phyloP scores from a whole-genome alignment of 2,329 filamentous ascomycete genomes.

The Tolypocladium guangdongense region DNA sequence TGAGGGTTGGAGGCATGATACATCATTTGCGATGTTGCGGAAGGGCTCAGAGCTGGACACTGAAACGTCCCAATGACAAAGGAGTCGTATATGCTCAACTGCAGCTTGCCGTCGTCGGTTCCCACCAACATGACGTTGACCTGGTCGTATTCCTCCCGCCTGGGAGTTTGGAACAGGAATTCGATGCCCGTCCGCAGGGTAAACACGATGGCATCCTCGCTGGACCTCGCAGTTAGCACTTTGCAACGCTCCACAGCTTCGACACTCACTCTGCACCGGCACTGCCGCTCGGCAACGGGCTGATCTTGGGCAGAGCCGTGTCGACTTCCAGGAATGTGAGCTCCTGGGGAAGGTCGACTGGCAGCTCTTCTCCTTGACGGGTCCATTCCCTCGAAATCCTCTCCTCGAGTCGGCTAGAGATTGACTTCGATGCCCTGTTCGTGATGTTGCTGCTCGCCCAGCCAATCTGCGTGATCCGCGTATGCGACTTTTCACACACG shows the following conservation, averaged over 20 bases:
- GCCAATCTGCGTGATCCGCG: constrained; percentile 39
- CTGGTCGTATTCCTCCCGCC: constrained; percentile 56
- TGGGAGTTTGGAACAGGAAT: constrained; percentile 53
- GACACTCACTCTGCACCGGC: constrained; percentile 49
- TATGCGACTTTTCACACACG: constrained; percentile 32
- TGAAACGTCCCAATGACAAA: constrained; percentile 64
- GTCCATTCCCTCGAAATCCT: constrained; percentile 4
- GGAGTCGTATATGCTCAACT: constrained; percentile 77
- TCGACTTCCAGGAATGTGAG: constrained; percentile 68
- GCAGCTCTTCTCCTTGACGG: constrained; percentile 6
- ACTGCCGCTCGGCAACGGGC: constrained; percentile 50
- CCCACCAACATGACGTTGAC: constrained; percentile 72
- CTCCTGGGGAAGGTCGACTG: constrained; percentile 55
- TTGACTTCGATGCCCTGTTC: constrained; percentile 13
- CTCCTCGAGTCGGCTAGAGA: constrained; percentile 6
- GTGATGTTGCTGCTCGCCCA: constrained; percentile 37
- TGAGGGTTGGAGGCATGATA: constrained; percentile 62
- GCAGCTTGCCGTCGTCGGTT: constrained; percentile 57
- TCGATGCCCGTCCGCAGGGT: constrained; percentile 60
- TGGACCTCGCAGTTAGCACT: constrained; percentile 10
- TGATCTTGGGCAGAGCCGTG: constrained; percentile 64
- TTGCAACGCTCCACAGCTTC: neutral
- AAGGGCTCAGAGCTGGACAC: constrained; percentile 27
- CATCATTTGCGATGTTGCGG: constrained; percentile 25
- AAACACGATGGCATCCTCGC: constrained; percentile 51